Conservation (phyloP, 2,329 filamentous ascomycete genomes). For the Chaetoscypha palmicola region DNA sequence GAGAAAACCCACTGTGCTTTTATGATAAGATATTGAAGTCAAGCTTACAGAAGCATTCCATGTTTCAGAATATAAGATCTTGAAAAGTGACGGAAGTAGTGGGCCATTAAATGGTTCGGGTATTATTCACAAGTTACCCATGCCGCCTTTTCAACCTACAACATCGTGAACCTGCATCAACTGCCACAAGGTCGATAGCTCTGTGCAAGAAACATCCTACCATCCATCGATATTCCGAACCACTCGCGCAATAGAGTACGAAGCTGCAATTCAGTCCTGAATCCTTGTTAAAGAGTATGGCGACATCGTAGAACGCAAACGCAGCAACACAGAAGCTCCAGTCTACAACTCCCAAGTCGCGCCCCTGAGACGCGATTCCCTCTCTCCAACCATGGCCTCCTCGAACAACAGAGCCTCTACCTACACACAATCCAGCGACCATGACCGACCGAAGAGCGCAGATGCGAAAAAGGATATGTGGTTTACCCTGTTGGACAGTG, state of each 20-base stretch:
- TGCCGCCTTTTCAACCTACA: not conserved
- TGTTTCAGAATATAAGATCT: no score
- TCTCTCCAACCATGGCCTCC: conserved; percentile 24
- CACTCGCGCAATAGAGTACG: not conserved
- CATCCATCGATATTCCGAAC: not conserved
- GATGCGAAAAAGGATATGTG: conserved; percentile 81
- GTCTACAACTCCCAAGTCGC: conserved; percentile 5
- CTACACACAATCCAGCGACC: conserved; percentile 48
- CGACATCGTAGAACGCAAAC: not conserved
- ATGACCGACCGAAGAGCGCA: conserved; percentile 54
- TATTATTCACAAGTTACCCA: not conserved
- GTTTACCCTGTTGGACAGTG: conserved; percentile 86
- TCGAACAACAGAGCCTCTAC: conserved; percentile 29
- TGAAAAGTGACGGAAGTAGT: not conserved
- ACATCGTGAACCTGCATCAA: not conserved
- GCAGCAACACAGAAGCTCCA: conserved; percentile 1
- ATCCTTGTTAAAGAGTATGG: not conserved
- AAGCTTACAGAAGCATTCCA: no score
- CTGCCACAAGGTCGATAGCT: not conserved
- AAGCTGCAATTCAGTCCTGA: not conserved
- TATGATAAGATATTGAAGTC: no score
- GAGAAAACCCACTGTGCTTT: no score
- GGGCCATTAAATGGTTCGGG: not conserved
- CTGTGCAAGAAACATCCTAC: not conserved
- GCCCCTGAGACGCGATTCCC: conserved; percentile 17